These are phyloP conservation scores for Claviceps purpurea DNA, from an alignment of 2,329 filamentous ascomycete genomes.

Conservation along the genomic window DNA sequence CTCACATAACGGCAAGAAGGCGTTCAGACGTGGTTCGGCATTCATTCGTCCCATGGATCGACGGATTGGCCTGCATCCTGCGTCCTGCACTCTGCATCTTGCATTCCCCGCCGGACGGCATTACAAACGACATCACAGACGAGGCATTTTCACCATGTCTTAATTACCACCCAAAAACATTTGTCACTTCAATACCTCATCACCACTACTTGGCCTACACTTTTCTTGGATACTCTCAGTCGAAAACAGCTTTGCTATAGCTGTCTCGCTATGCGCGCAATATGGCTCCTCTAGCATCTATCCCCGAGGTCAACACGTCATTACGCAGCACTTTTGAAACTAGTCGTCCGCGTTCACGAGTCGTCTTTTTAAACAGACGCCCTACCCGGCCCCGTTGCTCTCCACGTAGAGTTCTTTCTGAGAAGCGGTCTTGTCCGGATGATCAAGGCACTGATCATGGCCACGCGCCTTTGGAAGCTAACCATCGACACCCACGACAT, in stretches of 20 bases:
- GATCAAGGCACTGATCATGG: background rate
- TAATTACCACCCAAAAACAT: slow-evolving; percentile 2
- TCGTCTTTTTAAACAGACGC: slow-evolving; percentile 14
- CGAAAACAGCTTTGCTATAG: slow-evolving; percentile 7
- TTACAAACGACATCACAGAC: slow-evolving; percentile 1
- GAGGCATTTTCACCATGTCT: slow-evolving; percentile 5
- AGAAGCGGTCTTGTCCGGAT: slow-evolving; percentile 1
- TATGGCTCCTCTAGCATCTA: slow-evolving; percentile 19
- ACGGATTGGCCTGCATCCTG: background rate
- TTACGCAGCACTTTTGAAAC: slow-evolving; percentile 9
- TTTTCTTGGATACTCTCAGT: slow-evolving; percentile 14
- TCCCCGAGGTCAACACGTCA: slow-evolving; percentile 12
- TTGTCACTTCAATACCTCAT: slow-evolving; percentile 2
- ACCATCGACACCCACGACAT: background rate
- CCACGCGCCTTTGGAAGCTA: background rate
- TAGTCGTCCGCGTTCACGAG: slow-evolving; percentile 14
- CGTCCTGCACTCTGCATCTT: background rate
- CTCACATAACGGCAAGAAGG: background rate
- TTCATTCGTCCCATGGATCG: background rate
- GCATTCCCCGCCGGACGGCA: background rate
- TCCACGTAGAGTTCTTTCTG: slow-evolving; percentile 2
- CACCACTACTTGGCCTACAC: slow-evolving; percentile 2
- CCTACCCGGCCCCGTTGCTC: slow-evolving; percentile 12
- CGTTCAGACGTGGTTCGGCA: background rate
- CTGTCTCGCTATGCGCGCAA: slow-evolving; percentile 3